Base-by-base conservation (phyloP, 768 basidiomycete species). In the Phanerodontia chrysosporium region DNA sequence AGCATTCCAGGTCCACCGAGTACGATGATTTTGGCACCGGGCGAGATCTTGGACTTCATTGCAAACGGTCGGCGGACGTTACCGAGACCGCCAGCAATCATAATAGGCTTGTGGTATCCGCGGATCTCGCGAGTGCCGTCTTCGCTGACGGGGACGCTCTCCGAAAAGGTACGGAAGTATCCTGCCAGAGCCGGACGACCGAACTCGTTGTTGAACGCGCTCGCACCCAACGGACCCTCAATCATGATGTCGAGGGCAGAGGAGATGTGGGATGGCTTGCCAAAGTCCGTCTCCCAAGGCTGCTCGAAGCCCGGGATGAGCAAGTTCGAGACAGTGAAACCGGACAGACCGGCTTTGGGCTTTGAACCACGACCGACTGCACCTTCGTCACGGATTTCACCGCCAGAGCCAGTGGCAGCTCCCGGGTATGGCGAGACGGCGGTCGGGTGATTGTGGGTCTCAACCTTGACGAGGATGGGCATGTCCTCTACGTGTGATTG, bases 91-190 rank as follows among this genome's bases (percentile, higher is more conserved):
- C 97, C 97, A 8, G 97, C 96, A 64, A 99, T 90, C 97, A 99
- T 99, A 77, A 99, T 97, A 14, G 97, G 97, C 72, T 99, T 99
- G 76, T 98, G 97, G 73, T 98, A 99, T 0, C 97, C 97, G 55
- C 95, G 77, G n/a, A 94, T 75, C 70, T 93, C 90, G 27, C 73
- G 74, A 53, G 69, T 61, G 3, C 78, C 80, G 39, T 83, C 83
- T 35, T 72, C 70, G 9, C 77, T 74, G 29, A 83, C 70, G 22
- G 86, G 80, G 1, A 94, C 79, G 46, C 82, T 80, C 72, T 97
- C 92, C 12, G 87, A 81, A 74, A 97, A 98, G 0, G 97, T 96
- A 49, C 97, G 87, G 80, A 95, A 98, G 74, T 96, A 98, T 2
- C 97, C 97, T 3, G 88, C 74, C 18, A 99, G 80, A 3, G 89